Base-by-base conservation (phyloP, 2,329 filamentous ascomycete genomes). In the Fonsecaea nubica region DNA sequence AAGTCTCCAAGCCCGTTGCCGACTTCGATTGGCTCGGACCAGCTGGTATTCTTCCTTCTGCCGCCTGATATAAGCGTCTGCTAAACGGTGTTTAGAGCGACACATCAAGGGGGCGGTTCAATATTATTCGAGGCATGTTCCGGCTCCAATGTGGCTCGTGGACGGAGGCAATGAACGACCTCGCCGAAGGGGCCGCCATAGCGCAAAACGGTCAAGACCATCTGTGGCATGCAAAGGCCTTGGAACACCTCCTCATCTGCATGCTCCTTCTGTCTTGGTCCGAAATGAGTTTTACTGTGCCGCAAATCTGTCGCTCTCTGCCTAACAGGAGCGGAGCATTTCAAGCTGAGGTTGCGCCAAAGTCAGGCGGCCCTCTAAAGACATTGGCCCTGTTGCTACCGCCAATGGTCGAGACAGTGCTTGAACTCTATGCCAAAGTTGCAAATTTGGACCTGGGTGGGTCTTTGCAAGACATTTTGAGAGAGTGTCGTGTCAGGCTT, bases 201-300 rank as follows among this genome's bases (percentile, higher is more conserved):
- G 90, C 92, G 15, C 90, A 92, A 73, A 89, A 88, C 42, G 86
- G 91, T 65, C 93, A 92, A 73, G 95, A 99, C 78, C 92, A 97
- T 78, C 78, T 98, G n/a, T 99, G 95, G 94, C 92, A 97, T 79
- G 95, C 92, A 18, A 98, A 98, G 79, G 93, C 92, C 0, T 83
- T 99, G 21, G 96, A 99, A 76, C 88, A 93, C 33, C 92, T 96
- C 67, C 81, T 95, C 55, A 84, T 96, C 32, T 92, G 90, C 74
- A 84, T 98, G 71, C 76, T 98, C 48, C 86, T 98, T 73, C 87
- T 96, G 68, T 91, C 89, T 35, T 97, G 93, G 91, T 87, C 90
- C 40, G 90, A 89, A 3, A 83, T 94, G 73, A 91, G 95, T 74
- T 98, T 98, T 48, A 62, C 61, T 21, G 48, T 71, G 15, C 70